These are phyloP conservation scores for Ochetophila trinervis DNA, from an alignment of 306 rosid genomes.

Conservation along the genomic window DNA sequence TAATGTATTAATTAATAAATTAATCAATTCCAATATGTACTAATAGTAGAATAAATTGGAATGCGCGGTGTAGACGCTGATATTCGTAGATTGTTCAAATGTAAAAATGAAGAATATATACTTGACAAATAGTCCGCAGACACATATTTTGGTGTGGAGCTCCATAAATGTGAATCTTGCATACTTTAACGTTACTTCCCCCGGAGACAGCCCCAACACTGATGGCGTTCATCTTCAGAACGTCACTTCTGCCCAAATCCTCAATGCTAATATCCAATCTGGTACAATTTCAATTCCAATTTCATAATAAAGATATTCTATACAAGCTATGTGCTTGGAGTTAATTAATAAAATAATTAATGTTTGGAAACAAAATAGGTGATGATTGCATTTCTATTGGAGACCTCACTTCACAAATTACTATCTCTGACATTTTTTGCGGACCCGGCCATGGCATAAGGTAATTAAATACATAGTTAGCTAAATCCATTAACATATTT, in stretches of 20 bases:
- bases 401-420: background rate
- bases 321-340: no score
- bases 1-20: no score
- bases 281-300: slow-evolving; percentile 1
- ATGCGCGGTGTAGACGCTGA: slow-evolving; percentile 12
- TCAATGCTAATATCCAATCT: slow-evolving; percentile 8
- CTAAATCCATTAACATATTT: no score
- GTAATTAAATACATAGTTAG: background rate
- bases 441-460: slow-evolving; percentile 32
- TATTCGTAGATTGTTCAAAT: background rate
- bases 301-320: background rate
- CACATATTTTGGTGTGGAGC: background rate
- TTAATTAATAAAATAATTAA: no score
- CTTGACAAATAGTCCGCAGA: background rate
- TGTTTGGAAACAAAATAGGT: background rate
- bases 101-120: background rate
- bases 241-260: background rate
- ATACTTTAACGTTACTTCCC: slow-evolving; percentile 1
- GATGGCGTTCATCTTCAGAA: slow-evolving; percentile 20
- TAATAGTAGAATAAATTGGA: no score
- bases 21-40: no score
- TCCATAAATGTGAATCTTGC: background rate
- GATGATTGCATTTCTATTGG: slow-evolving; percentile 31
- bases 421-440: slow-evolving; percentile 7
- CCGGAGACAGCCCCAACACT: slow-evolving; percentile 28